Evolutionary conservation across 2,329 filamentous ascomycete species (phyloP), one percentile per base, ranked within the genome.

Genomic region (Cordyceps pruinosa): DNA sequence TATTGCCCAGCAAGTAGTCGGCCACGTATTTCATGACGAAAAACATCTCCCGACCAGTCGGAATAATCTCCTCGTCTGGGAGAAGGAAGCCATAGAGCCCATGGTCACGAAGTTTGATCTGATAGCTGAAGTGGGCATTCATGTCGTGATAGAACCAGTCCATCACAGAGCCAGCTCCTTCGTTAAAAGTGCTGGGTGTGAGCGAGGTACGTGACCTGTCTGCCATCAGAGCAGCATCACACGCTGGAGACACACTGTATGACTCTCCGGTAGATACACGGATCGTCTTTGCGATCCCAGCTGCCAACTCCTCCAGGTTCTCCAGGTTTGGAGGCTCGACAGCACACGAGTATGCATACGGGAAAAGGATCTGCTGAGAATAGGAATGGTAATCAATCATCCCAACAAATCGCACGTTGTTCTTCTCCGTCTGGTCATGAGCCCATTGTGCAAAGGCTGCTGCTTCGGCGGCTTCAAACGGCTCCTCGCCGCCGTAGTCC

Each of bases 91-190:
- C 94, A 69, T 97, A 97, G 69, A 86, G 94, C 10, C 94, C 94
- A 0, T 89, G 94, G 69, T 99, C 94, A 49, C 94, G 81, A 28
- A 99, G 77, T 74, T 97, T 97, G 73, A 94, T 87, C 76, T 97
- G 94, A 70, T 95, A 97, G 58, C 90, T 89, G 69, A 90, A 96
- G 61, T 84, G 85, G 19, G 93, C 89, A 47, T 80, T 77, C 60
- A 97, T 73, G 65, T 95, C 88, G 64, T 96, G 89, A 69, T 96
- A 96, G 72, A 99, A 96, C 85, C 89, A 97, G 72, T 97, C 94
- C 42, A 97, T 84, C 1, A 89, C 90, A 49, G 89, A 92, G 3
- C 93, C 93, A 39, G 93, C 92, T 4, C 86, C 84, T 0, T 82
- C 82, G 68, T 94, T 89, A 61, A 92, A 82, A 39, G 84, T 77